Base-by-base conservation (phyloP, 2,329 filamentous ascomycete genomes). In the Aciculosporium take region DNA sequence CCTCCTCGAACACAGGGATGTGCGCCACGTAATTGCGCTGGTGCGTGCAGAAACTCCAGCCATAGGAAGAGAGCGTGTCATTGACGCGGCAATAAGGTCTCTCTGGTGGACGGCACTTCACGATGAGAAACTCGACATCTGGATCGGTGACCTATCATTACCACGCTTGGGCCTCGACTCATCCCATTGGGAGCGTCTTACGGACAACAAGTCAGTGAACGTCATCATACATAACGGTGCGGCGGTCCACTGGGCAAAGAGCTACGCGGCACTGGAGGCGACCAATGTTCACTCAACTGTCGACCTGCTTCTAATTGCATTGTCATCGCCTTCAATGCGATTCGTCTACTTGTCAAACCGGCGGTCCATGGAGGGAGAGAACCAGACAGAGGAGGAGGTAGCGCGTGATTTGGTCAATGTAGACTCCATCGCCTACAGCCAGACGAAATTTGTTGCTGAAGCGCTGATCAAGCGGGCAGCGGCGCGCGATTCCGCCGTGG, bases 391-490 rank as follows among this genome's bases (percentile, higher is more conserved):
- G 18, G 35, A 39, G 9, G 17, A 20, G 12, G 18, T 17, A 8
- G 21, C 28, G 6, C 15, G 5, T 12, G 27, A 42, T 2, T 12
- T 42, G 13, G 21, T 29, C 13, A 15, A n/a, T 5, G n/a, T n/a
- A n/a, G 23, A 18, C 3, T 7, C 37, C 12, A 37, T 46, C 18
- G 47, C 47, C 1, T 53, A 53, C 31, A 46, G 39, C 33, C 50
- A 52, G 40, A 51, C 49, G 2, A 53, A 53, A 34, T 52, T 52
- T 27, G 50, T 53, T 7, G 40, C 50, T 3, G 48, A 53, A 17
- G 43, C 45, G 1, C 21, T 53, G 18, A 46, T 49, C 7, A 46
- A 37, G 15, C 40, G 49, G 10, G 47, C 46, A 1, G 48, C 49
- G 3, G 38, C 37, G 4, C 45, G 50, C 8, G 15, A 41, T 7